These are phyloP conservation scores for Melampsora americana DNA, from an alignment of 1,284 basidiomycete species.

Conservation along the genomic window DNA sequence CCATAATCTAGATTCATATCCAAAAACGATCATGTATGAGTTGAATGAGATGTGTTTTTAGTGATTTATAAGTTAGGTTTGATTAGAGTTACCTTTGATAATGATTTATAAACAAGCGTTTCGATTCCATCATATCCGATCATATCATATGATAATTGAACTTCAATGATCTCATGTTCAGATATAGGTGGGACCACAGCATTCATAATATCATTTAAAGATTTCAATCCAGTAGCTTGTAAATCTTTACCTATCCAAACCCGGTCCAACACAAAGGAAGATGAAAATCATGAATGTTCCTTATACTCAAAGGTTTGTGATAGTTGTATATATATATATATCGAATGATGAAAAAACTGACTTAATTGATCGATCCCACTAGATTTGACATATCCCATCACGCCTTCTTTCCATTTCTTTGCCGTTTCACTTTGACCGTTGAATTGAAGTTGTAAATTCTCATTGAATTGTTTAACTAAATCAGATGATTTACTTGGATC, in stretches of 20 bases:
- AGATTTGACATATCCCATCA: constrained; percentile 39
- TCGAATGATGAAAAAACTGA: too few relatives aligned
- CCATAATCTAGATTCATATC: constrained; percentile 66
- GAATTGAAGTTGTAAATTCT: constrained; percentile 22
- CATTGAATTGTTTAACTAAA: constrained; percentile 36
- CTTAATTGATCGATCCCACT: constrained; percentile 42
- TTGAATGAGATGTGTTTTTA: constrained; percentile 26
- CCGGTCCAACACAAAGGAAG: too few relatives aligned
- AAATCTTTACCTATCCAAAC: constrained; percentile 73
- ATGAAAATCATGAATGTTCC: too few relatives aligned
- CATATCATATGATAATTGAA: constrained; percentile 96
- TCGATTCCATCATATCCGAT: constrained; percentile 92
- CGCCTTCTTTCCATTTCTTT: constrained; percentile 41
- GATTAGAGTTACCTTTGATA: constrained; percentile 56
- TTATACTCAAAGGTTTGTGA: too few relatives aligned
- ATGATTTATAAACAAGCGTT: constrained; percentile 83
- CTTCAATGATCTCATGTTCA: constrained; percentile 93
- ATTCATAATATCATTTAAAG: constrained; percentile 79
- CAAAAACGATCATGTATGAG: neutral
- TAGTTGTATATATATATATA: too few relatives aligned
- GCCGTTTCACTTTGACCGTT: constrained; percentile 26
- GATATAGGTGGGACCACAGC: constrained; percentile 97
- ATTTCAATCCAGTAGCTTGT: constrained; percentile 76
- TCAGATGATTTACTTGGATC: constrained; percentile 39
- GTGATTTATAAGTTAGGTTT: constrained; percentile 14